Evolutionary conservation across 2,329 filamentous ascomycete species (phyloP), one percentile per base, ranked within the genome.

Genomic region (Colletotrichum somersetense): DNA sequence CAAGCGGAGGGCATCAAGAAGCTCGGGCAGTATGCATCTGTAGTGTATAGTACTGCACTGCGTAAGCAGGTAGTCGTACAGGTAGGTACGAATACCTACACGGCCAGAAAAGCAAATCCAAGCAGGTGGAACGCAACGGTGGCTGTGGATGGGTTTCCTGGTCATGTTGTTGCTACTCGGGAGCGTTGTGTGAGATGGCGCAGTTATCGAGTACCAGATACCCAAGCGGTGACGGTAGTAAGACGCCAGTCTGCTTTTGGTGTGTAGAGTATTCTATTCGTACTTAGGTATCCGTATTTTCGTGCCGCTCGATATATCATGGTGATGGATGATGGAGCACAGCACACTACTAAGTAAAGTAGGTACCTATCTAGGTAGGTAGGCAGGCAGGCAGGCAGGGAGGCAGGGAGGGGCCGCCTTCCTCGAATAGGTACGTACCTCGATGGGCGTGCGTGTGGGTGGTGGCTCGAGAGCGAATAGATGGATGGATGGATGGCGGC

Each of bases 61-160:
- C 26, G 26, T 3, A 26, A 26, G 26, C 26, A 26, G 26, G n/a
- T n/a, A n/a, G n/a, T n/a, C n/a, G n/a, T n/a, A n/a, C n/a, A n/a
- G n/a, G 26, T 26, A 26, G 26, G 26, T 26, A 26, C 2, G 30
- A 30, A 30, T 30, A 30, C 26, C 26, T 26, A 26, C 30, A 30
- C 30, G 30, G 30, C 30, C 30, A n/a, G 38, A 61, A 33, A 33
- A 40, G 55, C n/a, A 72, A 71, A 62, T 23, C 40, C 59, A 40
- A 64, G 44, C 59, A n/a, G 59, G 58, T 63, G 66, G 69, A 68
- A 72, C 44, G 53, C 58, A 68, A 64, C 65, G 59, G 46, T 30
- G 46, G n/a, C 44, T 35, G 57, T 56, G 33, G n/a, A 57, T 52
- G 35, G 8, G 26, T 35, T 46, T 12, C n/a, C 23, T 57, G 16